Percentiles rank a stretch among this genome's conserved stretches.
phyloP scores from a whole-genome alignment of 2,329 filamentous ascomycete species.

The Aspergillus aculeatinus region DNA sequence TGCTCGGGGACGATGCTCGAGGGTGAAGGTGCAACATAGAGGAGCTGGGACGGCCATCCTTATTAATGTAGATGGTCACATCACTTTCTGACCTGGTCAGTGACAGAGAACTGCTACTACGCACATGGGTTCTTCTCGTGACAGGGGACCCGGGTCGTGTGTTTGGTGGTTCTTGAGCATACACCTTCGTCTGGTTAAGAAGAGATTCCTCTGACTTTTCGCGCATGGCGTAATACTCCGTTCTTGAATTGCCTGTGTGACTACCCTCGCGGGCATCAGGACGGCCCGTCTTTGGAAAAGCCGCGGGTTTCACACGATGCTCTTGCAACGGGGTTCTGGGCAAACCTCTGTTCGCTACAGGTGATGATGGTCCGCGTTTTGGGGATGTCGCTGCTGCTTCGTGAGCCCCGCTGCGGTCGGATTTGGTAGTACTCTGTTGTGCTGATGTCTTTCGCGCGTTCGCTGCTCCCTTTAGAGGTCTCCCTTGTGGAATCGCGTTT shows the following conservation, averaged over 20 bases:
- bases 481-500: conserved; percentile 15
- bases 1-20: conserved; percentile 44
- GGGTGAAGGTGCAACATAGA: conserved; percentile 33
- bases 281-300: conserved; percentile 22
- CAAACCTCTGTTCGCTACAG: conserved; percentile 30
- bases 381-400: conserved; percentile 9
- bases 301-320: conserved; percentile 22
- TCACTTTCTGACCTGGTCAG: conserved; percentile 45
- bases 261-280: conserved; percentile 16
- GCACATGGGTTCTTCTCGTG: conserved; percentile 41
- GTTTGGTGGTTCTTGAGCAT: conserved; percentile 38
- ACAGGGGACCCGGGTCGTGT: conserved; percentile 40
- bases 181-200: conserved; percentile 44
- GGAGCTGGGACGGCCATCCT: conserved; percentile 31
- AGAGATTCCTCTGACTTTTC: conserved; percentile 43
- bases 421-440: conserved; percentile 13
- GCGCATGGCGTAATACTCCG: conserved; percentile 37
- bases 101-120: conserved; percentile 45
- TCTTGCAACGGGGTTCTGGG: conserved; percentile 30
- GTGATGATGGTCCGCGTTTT: conserved; percentile 10
- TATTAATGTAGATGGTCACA: conserved; percentile 32
- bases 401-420: conserved; percentile 11
- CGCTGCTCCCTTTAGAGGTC: conserved; percentile 20
- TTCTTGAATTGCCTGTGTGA: conserved; percentile 20
- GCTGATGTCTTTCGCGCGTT: conserved; percentile 18